Evolutionary conservation across 2,329 filamentous ascomycete genomes (phyloP).

Genomic region (Leptographium wingfieldii): DNA sequence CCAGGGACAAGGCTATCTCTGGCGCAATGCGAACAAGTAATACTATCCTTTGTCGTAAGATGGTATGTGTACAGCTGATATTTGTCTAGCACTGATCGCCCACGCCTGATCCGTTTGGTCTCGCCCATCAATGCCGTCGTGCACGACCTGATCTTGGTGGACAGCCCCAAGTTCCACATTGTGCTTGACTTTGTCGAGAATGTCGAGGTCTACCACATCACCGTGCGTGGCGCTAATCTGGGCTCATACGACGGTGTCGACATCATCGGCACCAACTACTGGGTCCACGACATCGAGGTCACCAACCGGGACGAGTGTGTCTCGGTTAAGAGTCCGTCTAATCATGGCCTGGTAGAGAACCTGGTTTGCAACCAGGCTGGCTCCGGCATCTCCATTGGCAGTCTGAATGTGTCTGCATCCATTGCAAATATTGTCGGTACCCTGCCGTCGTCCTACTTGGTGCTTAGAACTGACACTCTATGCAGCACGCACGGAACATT

Average conservation of each 20-base stretch:
- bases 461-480: background rate
- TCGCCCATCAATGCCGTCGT: conserved; percentile 31
- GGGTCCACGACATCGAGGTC: conserved; percentile 23
- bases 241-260: conserved; percentile 26
- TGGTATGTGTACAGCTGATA: background rate
- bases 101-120: conserved; percentile 28
- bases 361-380: conserved; percentile 24
- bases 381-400: conserved; percentile 24
- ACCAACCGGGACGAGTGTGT: conserved; percentile 26
- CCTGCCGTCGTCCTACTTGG: too few species aligned
- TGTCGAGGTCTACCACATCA: conserved; percentile 24
- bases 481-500: conserved; percentile 21
- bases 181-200: conserved; percentile 23
- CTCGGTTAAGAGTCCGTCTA: conserved; percentile 23
- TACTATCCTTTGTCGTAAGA: too few species aligned
- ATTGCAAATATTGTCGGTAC: conserved; percentile 19
- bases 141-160: conserved; percentile 33
- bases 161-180: conserved; percentile 25
- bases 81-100: conserved; percentile 16
- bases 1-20: conserved; percentile 35
- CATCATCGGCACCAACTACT: conserved; percentile 22
- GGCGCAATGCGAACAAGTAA: conserved; percentile 15
- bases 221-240: conserved; percentile 22
- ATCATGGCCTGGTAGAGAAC: conserved; percentile 22
- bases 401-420: conserved; percentile 18